Evolutionary conservation across 306 rosid species (phyloP), one percentile per base, ranked within the genome.

Genomic region (Pueraria montana): DNA sequence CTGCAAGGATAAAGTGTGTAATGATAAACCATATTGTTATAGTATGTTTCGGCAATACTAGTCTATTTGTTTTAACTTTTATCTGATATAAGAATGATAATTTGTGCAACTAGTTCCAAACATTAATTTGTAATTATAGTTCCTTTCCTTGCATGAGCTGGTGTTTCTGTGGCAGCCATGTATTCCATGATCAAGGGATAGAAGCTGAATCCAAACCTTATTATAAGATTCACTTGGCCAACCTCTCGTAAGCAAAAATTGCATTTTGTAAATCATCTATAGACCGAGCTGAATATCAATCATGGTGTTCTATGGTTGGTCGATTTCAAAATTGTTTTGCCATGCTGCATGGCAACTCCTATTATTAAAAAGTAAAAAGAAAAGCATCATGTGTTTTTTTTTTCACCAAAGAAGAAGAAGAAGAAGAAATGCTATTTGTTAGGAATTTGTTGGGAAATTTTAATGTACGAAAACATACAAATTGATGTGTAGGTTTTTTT

Each of bases 11-110:
- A 38, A 62, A 23, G 61, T 62, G 40, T 21, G 38, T 61, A 26
- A 59, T 78, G 23, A 72, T 24, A 46, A 82, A 43, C 69, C 20
- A 52, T 16, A 8, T 11, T 24, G 52, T 5, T 82, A 23, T 21
- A 4, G 16, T 38, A 38, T 34, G 27, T 13, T 75, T 20, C 5
- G 6, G 45, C 8, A 56, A 13, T 38, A 21, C 4, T 13, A 16
- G 45, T 21, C 8, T 58, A 6, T 55, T 52, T 55, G 36, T 38
- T 75, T 38, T 34, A 34, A 34, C 38, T 56, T 74, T 58, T 75
- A 17, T 58, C 24, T 38, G 34, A 74, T 55, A 11, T 38, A 13
- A 56, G 55, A 21, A 40, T 40, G 70, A 23, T 42, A 59, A 59
- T 59, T 23, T 3, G 11, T 59, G 55, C 43, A 24, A 76, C 70